Percentiles rank a stretch among this genome's conserved stretches.
These are phyloP conservation scores for Escallonia herrerae DNA, from an alignment of 129 eudicot genomes.

Conservation along the genomic window DNA sequence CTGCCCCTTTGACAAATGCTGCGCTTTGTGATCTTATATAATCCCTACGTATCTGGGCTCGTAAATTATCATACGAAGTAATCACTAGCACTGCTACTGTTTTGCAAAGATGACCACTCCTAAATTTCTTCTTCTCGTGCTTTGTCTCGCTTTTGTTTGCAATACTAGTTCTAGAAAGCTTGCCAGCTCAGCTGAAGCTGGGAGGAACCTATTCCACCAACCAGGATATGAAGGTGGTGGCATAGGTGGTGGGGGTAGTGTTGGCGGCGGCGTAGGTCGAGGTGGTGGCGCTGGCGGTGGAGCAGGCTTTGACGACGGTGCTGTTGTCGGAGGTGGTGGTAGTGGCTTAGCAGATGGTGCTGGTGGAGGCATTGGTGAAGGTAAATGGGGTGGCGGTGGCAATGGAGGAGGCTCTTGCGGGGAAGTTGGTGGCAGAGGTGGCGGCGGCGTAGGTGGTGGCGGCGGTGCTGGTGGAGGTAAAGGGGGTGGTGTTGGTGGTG, in stretches of 20 bases:
- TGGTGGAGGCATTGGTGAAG: conserved; percentile 1
- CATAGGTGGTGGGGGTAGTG: conserved; percentile 15
- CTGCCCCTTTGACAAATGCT: background rate
- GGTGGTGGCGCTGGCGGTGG: conserved; percentile 13
- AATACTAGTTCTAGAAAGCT: conserved; percentile 27
- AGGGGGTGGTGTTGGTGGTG: too few species aligned
- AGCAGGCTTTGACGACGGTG: conserved; percentile 12
- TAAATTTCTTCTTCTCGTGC: conserved; percentile 22
- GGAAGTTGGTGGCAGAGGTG: background rate
- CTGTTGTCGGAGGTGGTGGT: too few species aligned
- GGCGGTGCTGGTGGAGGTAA: conserved; percentile 27
- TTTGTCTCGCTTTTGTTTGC: conserved; percentile 26
- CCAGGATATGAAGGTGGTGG: conserved; percentile 13
- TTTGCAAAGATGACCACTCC: conserved; percentile 24
- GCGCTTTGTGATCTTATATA: background rate
- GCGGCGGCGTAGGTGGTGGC: conserved; percentile 21
- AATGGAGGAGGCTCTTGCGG: conserved; percentile 9
- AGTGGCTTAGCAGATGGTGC: conserved; percentile 6
- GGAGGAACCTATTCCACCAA: conserved; percentile 24
- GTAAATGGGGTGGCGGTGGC: conserved; percentile 1
- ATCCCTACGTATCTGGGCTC: background rate
- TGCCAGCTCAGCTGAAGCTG: conserved; percentile 22
- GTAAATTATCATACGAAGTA: conserved; percentile 8
- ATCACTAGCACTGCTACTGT: too few species aligned
- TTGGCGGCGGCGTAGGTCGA: conserved; percentile 6